Evolutionary conservation across 2,329 filamentous ascomycete genomes (phyloP), one percentile per base, ranked within the genome.

Genomic region (Aspergillus udagawae): DNA sequence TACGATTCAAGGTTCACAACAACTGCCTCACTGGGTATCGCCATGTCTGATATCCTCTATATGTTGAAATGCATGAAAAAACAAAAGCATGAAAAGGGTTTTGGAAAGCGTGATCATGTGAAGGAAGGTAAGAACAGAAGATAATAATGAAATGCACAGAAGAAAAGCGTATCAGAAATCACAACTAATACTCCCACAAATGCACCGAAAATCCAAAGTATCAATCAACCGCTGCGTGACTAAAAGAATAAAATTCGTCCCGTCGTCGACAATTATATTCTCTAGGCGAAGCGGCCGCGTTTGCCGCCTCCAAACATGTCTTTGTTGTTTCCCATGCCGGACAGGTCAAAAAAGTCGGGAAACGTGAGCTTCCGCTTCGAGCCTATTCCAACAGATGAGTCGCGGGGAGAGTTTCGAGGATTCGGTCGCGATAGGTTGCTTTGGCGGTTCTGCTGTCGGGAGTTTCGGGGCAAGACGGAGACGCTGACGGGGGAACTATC

Each of bases 321-420:
- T 56, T 72, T 70, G 49, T 72, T 70, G 50, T 76, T 76, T 20
- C 74, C 73, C 51, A 80, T 62, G 49, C 73, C 77, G 1, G 78
- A 79, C 21, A 81, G 63, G 60, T 81, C 79, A 58, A 81, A 81
- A 62, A 80, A 80, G 49, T 81, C 79, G 3, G 73, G 74, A 49
- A 80, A 75, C 20, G 74, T 71, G 51, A 76, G 68, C 65, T 79
- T 80, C 56, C 79, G 71, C 68, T 81, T 81, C 7, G 77, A 77
- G 5, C 79, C 78, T 6, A 79, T 58, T 4, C 67, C 71, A 9
- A 73, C 64, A 1, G 73, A 71, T 4, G 76, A 61, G 42, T 77
- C 73, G 56, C 76, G 70, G 35, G 69, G 69, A 1, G 75, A 67
- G 52, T 71, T 63, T 55, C 77, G 73, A 51, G 69, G 57, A 38